Conservation (phyloP, 1,284 basidiomycete genomes). For the Cutaneotrichosporon daszewskae region DNA sequence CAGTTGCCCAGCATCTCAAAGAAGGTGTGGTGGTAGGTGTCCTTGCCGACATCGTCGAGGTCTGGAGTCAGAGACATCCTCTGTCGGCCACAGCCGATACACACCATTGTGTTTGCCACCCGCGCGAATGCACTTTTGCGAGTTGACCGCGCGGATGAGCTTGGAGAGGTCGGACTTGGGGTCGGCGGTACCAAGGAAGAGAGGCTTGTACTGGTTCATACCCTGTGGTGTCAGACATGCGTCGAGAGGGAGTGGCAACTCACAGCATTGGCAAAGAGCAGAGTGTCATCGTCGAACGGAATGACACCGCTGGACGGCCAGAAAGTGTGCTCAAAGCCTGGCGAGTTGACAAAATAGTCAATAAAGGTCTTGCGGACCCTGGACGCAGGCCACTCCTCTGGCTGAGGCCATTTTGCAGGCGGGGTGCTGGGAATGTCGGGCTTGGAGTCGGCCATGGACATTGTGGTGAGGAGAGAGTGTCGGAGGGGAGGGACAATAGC, state of each 20-base stretch:
- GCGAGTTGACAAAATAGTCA: conserved; percentile 66
- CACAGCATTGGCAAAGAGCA: conserved; percentile 91
- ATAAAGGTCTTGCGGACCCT: conserved; percentile 70
- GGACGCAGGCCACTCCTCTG: conserved; percentile 59
- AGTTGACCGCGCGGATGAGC: conserved; percentile 88
- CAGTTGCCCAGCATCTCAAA: conserved; percentile 99
- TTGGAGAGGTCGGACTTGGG: conserved; percentile 80
- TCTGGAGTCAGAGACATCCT: conserved; percentile 52
- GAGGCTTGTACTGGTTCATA: conserved; percentile 97
- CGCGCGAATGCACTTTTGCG: conserved; percentile 95
- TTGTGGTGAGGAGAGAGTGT: conserved; percentile 10
- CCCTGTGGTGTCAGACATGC: conserved; percentile 49
- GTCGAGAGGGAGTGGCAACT: conserved; percentile 29
- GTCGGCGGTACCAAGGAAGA: conserved; percentile 94
- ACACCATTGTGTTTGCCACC: conserved; percentile 96
- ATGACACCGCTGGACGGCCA: conserved; percentile 91
- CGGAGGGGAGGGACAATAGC: neutral
- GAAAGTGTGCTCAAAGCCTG: conserved; percentile 68
- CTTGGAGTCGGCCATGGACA: conserved; percentile 27
- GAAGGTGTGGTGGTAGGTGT: conserved; percentile 76
- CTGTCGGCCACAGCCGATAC: too few species aligned
- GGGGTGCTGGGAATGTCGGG: conserved; percentile 36
- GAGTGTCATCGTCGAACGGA: conserved; percentile 93
- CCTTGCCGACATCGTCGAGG: conserved; percentile 96
- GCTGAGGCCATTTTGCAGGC: conserved; percentile 43